Conservation (phyloP, 352 stramenopile species). For the Phytophthora chlamydospora region DNA sequence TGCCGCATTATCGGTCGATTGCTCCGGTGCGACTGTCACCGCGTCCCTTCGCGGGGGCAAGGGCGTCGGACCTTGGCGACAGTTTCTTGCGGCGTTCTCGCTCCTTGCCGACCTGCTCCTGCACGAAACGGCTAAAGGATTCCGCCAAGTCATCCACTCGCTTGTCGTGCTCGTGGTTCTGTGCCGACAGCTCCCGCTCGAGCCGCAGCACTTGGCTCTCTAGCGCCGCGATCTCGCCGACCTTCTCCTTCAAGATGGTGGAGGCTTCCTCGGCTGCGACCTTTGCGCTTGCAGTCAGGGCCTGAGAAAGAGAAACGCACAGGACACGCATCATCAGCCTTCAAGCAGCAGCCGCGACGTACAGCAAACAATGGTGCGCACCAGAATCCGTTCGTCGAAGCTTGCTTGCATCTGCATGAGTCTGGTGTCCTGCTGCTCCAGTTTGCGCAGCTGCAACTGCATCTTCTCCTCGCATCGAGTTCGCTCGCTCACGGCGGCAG, state of each 20-base stretch:
- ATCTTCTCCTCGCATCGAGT: constrained; percentile 52
- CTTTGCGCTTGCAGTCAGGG: constrained; percentile 36
- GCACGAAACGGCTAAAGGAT: constrained; percentile 57
- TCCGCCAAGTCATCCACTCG: constrained; percentile 62
- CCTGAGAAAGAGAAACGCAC: constrained; percentile 9
- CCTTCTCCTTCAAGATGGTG: constrained; percentile 41
- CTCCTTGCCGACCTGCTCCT: constrained; percentile 58
- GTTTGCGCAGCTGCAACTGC: constrained; percentile 40
- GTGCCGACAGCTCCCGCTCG: constrained; percentile 45
- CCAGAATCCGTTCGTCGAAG: constrained; percentile 58
- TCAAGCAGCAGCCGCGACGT: background rate
- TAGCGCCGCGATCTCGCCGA: constrained; percentile 31
- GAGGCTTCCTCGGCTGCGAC: constrained; percentile 35
- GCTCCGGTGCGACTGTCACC: background rate
- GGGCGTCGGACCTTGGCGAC: constrained; percentile 8
- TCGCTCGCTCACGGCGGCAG: constrained; percentile 38
- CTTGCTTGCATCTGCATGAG: constrained; percentile 43
- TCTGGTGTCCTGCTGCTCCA: constrained; percentile 48
- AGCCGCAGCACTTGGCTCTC: constrained; percentile 52
- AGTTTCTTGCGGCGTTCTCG: constrained; percentile 44
- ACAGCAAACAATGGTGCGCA: constrained; percentile 13
- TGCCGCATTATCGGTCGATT: background rate
- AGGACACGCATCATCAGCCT: background rate
- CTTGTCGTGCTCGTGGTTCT: constrained; percentile 59
- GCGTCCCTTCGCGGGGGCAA: constrained; percentile 1